Evolutionary conservation across 2,329 filamentous ascomycete genomes (phyloP).

Genomic region (Penicillium psychrosexuale): DNA sequence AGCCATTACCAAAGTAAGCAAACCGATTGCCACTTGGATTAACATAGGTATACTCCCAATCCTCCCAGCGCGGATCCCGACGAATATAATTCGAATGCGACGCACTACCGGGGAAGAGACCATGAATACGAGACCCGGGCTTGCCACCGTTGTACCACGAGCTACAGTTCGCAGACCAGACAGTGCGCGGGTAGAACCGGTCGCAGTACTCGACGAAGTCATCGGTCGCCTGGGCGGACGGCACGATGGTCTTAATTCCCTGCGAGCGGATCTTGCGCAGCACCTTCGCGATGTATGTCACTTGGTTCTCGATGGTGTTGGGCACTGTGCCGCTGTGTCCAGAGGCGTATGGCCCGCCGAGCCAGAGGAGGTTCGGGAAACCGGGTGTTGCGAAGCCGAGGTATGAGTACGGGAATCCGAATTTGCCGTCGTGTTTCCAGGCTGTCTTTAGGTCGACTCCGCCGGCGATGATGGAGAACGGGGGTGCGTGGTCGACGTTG

Average conservation of each 20-base stretch:
- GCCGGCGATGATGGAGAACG: conserved; percentile 58
- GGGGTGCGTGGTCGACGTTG: conserved; percentile 57
- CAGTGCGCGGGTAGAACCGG: conserved; percentile 51
- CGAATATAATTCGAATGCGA: conserved; percentile 59
- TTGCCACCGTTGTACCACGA: conserved; percentile 69
- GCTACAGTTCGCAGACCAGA: conserved; percentile 55
- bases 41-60: conserved; percentile 54
- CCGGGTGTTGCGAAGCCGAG: conserved; percentile 61
- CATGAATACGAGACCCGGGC: conserved; percentile 63
- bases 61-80: conserved; percentile 57
- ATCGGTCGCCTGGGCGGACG: conserved; percentile 58
- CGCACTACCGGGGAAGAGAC: conserved; percentile 67
- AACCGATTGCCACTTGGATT: conserved; percentile 44
- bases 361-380: conserved; percentile 66
- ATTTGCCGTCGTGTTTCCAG: conserved; percentile 56
- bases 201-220: conserved; percentile 51
- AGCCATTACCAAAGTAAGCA: conserved; percentile 65
- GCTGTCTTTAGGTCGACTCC: conserved; percentile 54
- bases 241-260: conserved; percentile 61
- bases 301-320: conserved; percentile 63
- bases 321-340: conserved; percentile 65
- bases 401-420: conserved; percentile 66
- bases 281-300: conserved; percentile 64
- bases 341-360: conserved; percentile 60
- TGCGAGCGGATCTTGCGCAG: conserved; percentile 65